These are phyloP conservation scores for Chloris gayana DNA, from an alignment of 176 grass and related monocot genomes.

Conservation along the genomic window DNA sequence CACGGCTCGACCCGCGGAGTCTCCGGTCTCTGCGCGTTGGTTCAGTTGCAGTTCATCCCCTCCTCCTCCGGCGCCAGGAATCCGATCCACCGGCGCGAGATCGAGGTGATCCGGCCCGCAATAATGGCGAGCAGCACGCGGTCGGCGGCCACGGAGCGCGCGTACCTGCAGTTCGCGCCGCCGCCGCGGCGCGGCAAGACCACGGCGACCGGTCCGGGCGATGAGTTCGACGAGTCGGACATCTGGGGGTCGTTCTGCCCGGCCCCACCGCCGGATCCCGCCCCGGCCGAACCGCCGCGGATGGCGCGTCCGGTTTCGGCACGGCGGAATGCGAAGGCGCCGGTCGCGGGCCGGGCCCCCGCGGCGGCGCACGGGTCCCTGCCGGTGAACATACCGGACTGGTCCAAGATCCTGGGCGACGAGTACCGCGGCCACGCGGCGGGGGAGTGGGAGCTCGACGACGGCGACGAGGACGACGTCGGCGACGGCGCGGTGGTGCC, in stretches of 20 bases:
- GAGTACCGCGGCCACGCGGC: constrained; percentile 34
- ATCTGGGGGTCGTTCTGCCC: constrained; percentile 53
- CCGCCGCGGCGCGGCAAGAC: not conserved
- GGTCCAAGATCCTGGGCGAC: constrained; percentile 82
- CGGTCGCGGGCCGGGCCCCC: not conserved
- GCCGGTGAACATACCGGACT: constrained; percentile 88
- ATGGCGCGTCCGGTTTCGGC: not conserved
- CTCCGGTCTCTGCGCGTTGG: not conserved
- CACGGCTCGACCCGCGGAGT: not conserved
- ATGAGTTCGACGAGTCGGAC: constrained; percentile 89
- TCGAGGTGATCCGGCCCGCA: not conserved
- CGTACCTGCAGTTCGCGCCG: constrained; percentile 57
- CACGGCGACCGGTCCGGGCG: constrained; percentile 4
- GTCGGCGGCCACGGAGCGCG: constrained; percentile 47
- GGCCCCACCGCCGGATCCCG: not conserved
- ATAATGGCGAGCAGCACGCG: constrained; percentile 53
- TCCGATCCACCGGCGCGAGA: not conserved
- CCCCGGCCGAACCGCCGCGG: not conserved
- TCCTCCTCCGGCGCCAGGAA: not conserved
- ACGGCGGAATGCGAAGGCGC: not conserved
- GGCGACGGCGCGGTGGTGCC: constrained; percentile 43
- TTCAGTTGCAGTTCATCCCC: not conserved
- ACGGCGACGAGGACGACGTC: constrained; percentile 46
- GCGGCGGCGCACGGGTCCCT: constrained; percentile 52
- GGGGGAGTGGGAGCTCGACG: constrained; percentile 44